These are phyloP conservation scores for Streptanthus diversifolius DNA, from an alignment of 345 rosid species.

Conservation along the genomic window DNA sequence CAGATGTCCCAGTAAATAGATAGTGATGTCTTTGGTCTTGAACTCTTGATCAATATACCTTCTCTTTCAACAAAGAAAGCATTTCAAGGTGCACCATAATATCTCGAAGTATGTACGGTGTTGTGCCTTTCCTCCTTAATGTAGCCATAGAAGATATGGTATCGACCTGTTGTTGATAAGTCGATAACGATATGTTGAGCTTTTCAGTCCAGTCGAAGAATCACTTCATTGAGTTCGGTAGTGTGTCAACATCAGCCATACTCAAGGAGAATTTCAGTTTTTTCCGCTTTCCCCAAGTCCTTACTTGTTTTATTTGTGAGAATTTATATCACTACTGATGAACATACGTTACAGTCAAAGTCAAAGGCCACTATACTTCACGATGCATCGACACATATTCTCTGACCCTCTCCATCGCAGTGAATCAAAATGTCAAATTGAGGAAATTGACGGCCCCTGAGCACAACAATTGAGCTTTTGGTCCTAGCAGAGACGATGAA, in stretches of 20 bases:
- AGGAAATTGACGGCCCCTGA: not conserved
- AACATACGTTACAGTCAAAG: not conserved
- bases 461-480: constrained; percentile 23
- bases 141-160: constrained; percentile 2
- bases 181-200: not conserved
- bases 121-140: constrained; percentile 1
- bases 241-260: not conserved
- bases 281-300: constrained; percentile 3
- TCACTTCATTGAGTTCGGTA: not conserved
- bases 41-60: not conserved
- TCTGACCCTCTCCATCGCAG: not conserved
- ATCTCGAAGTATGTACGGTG: not conserved
- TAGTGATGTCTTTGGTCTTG: not conserved
- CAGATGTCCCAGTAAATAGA: constrained; percentile 13
- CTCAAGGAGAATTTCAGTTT: not conserved
- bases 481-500: constrained; percentile 45
- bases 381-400: not conserved
- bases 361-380: not conserved
- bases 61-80: constrained; percentile 11
- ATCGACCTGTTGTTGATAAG: not conserved
- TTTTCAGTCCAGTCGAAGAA: not conserved
- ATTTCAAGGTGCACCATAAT: not conserved
- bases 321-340: not conserved
- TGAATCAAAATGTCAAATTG: not conserved
- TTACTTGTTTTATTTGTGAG: not conserved